Conservation (phyloP, 176 grass and related monocot species). For the Triticum dicoccoides region DNA sequence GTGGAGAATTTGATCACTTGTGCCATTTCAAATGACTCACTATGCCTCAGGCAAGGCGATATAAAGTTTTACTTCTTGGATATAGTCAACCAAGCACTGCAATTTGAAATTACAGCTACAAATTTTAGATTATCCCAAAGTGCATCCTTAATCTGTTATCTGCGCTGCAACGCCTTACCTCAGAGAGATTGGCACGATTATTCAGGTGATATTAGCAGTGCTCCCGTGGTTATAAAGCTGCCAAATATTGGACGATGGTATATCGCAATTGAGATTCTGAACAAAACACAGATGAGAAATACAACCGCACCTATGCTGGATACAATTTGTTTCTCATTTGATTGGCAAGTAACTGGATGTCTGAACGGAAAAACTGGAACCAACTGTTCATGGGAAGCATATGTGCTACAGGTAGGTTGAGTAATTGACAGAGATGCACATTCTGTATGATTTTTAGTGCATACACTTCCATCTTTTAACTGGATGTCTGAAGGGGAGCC, state of each 20-base stretch:
- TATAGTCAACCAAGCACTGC: constrained; percentile 51
- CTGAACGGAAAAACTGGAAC: constrained; percentile 73
- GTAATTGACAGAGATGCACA: neutral
- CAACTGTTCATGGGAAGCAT: constrained; percentile 71
- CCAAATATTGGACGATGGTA: constrained; percentile 93
- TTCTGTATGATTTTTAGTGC: neutral
- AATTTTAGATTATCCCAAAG: constrained; percentile 37
- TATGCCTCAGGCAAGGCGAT: constrained; percentile 63
- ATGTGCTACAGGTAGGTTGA: constrained; percentile 65
- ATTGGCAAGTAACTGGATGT: constrained; percentile 75
- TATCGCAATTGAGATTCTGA: constrained; percentile 64
- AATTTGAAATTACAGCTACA: constrained; percentile 57
- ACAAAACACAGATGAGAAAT: constrained; percentile 49
- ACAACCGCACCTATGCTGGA: constrained; percentile 34
- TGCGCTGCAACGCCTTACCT: constrained; percentile 76
- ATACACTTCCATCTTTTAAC: neutral
- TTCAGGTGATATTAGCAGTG: constrained; percentile 59
- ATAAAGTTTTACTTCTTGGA: constrained; percentile 81
- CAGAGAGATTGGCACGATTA: constrained; percentile 75
- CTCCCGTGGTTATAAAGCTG: constrained; percentile 65
- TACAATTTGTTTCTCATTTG: constrained; percentile 78
- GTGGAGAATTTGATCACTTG: constrained; percentile 57
- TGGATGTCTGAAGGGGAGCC: too few relatives aligned
- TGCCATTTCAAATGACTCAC: constrained; percentile 66
- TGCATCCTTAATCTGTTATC: constrained; percentile 55